Percentiles rank a stretch among this genome's conserved stretches.
Evolutionary conservation across 192 early-diverging fungal genomes (phyloP).

Genomic region (Coemansia sp.): DNA sequence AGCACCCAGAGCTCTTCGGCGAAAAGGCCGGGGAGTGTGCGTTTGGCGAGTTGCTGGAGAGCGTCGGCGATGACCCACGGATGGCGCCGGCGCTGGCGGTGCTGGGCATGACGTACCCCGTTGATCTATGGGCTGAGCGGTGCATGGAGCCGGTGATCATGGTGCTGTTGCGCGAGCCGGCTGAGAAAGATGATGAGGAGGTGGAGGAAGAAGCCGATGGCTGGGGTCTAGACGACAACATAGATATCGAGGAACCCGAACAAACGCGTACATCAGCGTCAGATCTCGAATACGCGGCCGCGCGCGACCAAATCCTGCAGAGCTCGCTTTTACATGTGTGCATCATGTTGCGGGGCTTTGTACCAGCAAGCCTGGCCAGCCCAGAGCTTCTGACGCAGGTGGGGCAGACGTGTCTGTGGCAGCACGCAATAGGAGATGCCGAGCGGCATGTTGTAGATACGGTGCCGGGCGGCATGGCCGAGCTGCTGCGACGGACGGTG

Average conservation of each 20-base stretch:
- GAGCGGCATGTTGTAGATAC: not conserved
- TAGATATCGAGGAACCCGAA: constrained; percentile 6
- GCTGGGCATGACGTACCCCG: constrained; percentile 28
- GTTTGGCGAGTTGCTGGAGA: constrained; percentile 14
- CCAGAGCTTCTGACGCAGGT: constrained; percentile 16
- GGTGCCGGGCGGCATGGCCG: constrained; percentile 1
- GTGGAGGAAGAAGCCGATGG: constrained; percentile 18
- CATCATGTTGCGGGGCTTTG: constrained; percentile 20
- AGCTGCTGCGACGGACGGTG: constrained; percentile 25
- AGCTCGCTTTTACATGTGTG: constrained; percentile 21
- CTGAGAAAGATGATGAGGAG: not conserved
- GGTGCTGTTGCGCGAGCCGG: not conserved
- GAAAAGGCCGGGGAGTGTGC: not conserved
- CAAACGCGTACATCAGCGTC: too few relatives aligned
- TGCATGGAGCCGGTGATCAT: constrained; percentile 28
- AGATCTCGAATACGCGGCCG: not conserved
- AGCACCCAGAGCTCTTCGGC: constrained; percentile 7
- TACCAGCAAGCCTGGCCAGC: constrained; percentile 24
- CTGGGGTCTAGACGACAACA: constrained; percentile 34
- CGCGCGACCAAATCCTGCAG: constrained; percentile 14
- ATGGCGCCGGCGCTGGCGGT: constrained; percentile 22
- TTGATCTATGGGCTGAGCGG: constrained; percentile 26
- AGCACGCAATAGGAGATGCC: not conserved
- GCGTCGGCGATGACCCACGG: not conserved
- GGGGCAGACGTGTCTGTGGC: constrained; percentile 6